These are phyloP conservation scores for Bombardia bombarda DNA, from an alignment of 495 filamentous ascomycete species.

Conservation along the genomic window DNA sequence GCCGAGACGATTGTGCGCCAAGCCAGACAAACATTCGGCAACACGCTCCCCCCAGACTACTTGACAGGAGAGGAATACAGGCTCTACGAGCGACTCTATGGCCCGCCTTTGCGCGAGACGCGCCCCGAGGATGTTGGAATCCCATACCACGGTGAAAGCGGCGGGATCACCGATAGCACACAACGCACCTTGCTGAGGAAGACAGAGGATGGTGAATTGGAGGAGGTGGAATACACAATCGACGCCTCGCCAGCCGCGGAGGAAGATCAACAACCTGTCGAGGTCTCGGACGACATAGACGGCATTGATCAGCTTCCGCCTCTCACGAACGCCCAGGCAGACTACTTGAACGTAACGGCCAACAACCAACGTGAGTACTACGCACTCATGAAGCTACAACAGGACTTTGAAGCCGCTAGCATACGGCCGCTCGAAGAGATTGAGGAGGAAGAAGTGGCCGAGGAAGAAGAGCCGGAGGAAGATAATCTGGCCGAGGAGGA, in stretches of 20 bases:
- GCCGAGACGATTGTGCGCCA: slow-evolving; percentile 58
- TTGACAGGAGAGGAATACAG: slow-evolving; percentile 61
- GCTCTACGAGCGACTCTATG: slow-evolving; percentile 77
- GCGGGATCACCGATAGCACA: slow-evolving; percentile 12
- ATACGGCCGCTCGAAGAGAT: slow-evolving; percentile 38
- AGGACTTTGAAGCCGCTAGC: slow-evolving; percentile 45
- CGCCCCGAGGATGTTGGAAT: slow-evolving; percentile 49
- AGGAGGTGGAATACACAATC: slow-evolving; percentile 47
- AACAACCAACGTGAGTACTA: slow-evolving; percentile 43
- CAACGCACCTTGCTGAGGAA: slow-evolving; percentile 41
- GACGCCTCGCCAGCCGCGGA: background rate
- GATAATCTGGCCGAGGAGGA: slow-evolving; percentile 20
- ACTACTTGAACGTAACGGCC: slow-evolving; percentile 35
- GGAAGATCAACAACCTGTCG: background rate
- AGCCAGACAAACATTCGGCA: slow-evolving; percentile 67
- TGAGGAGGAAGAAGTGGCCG: slow-evolving; percentile 41
- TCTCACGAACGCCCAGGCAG: slow-evolving; percentile 12
- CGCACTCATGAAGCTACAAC: slow-evolving; percentile 39
- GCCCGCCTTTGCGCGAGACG: slow-evolving; percentile 52
- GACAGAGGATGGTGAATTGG: slow-evolving; percentile 49
- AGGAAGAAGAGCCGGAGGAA: slow-evolving; percentile 21
- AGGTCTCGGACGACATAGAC: slow-evolving; percentile 3
- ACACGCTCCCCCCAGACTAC: slow-evolving; percentile 66
- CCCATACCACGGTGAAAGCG: slow-evolving; percentile 20
- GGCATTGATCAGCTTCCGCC: background rate